Evolutionary conservation across 768 basidiomycete species (phyloP), one percentile per base, ranked within the genome.

Genomic region (Xerocomellus dryophilus): DNA sequence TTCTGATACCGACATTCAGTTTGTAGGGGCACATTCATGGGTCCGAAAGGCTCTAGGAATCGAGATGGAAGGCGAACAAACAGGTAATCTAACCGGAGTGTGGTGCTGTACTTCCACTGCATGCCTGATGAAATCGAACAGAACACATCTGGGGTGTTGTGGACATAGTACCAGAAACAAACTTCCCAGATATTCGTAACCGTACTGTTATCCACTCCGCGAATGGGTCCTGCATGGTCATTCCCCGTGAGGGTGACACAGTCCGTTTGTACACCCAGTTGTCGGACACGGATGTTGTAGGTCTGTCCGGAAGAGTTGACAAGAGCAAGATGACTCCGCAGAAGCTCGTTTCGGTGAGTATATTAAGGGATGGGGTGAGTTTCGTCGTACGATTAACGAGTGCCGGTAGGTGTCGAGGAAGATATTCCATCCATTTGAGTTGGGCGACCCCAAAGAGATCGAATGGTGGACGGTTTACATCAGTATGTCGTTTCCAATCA

Each of bases 91-190:
- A 6, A 14, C 17, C n/a, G n/a, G n/a, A n/a, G n/a, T n/a, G n/a
- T 32, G 47, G 11, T 44, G 17, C 5, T 43, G 10, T 29, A 5
- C 31, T 50, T 54, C 7, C 3, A 11, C 38, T 21, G 31, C 8
- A 27, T 31, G 17, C 11, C 39, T 54, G 11, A 58, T 39, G 5
- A 27, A 51, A 29, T 14, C n/a, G 17, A 43, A 78, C 75, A 71
- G 84, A 91, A 49, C 86, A 80, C 53, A 77, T 92, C 18, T 93
- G 91, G 91, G 91, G 91, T 3, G 90, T 93, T 4, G 70, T 91
- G 18, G 91, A 91, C 67, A 73, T 82, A 46, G 61, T 81, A 23
- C 85, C 85, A 0, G 78, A 83, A n/a, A 89, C 88, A 2, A 74
- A 90, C 63, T 88, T 90, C 55, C 90, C 90, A 0, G 88, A 91